Evolutionary conservation across 2,329 filamentous ascomycete species (phyloP).

Genomic region (Calonectria henricotiae): DNA sequence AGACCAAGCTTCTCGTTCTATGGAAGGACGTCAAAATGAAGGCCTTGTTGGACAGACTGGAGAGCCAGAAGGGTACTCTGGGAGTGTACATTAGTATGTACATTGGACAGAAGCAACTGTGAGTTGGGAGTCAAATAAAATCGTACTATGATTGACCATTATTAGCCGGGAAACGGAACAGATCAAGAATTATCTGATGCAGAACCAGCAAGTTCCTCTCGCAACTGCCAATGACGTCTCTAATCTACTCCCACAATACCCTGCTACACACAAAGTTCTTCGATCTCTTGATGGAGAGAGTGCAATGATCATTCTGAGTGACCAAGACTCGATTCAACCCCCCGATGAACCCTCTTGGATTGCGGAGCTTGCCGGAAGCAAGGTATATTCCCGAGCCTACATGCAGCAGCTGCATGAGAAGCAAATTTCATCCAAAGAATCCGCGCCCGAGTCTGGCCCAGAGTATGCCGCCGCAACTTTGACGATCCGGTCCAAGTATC

Average conservation of each 20-base stretch:
- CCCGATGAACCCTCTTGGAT: constrained; percentile 6
- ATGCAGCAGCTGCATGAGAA: background rate
- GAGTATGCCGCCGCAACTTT: background rate
- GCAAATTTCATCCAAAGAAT: background rate
- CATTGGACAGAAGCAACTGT: background rate
- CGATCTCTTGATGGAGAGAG: background rate
- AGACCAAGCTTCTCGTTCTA: background rate
- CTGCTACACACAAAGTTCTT: background rate
- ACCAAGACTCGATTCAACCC: constrained; percentile 1
- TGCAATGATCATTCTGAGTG: constrained; percentile 1
- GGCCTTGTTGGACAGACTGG: background rate
- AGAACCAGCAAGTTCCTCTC: background rate
- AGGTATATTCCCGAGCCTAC: background rate
- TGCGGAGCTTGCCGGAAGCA: background rate
- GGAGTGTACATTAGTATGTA: background rate
- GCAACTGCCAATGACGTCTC: background rate
- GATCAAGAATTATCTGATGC: background rate
- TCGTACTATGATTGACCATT: background rate
- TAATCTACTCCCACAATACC: background rate
- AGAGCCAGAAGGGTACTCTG: background rate
- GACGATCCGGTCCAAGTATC: background rate
- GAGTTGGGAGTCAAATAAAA: background rate
- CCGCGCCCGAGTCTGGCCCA: background rate
- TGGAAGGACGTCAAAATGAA: background rate
- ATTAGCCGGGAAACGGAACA: background rate